Base-by-base conservation (phyloP, 352 stramenopile genomes). In the Phytophthora capsici region DNA sequence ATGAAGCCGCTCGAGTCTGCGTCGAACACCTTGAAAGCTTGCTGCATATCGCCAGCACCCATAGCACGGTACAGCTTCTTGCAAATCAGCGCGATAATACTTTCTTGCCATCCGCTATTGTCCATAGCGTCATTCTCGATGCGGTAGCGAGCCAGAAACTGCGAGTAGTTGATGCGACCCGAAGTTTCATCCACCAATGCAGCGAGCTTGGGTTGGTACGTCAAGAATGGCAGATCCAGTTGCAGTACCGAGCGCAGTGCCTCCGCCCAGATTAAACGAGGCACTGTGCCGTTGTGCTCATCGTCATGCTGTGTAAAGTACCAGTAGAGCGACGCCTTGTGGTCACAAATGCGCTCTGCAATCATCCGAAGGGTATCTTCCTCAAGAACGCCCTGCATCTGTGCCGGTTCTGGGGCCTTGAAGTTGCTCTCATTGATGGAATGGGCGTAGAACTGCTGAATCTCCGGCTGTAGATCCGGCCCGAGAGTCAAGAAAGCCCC, bases 381-480 rank as follows among this genome's bases (percentile, higher is more conserved):
- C 52, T 97, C 90, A 22, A 97, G 59, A 23, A 82, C 76, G 13
- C 87, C 80, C 57, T 97, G 90, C 58, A 94, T 76, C 46, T 93
- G 78, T 2, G 78, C 78, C 17, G 82, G 78, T 45, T 90, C 81
- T 0, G 86, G 83, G 12, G 70, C 69, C 38, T 89, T 82, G 57
- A 93, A 96, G 14, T 82, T 90, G 58, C 65, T 93, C 44, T 93
- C 80, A 54, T 96, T 80, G 17, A 97, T 81, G 20, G 83, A 75
- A 64, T 97, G 88, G 0, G 91, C 93, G 65, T 98, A 98, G 65
- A 97, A 98, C 69, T 98, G 93, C 73, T 98, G 92, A 49, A 98
- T 98, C 47, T 97, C 92, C 1, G 92, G 93, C 56, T 97, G 91
- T 8, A 98, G 76, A 48, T 98, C 89, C 1, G 87, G 81, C 0